Conservation (phyloP, 331 rosid species). For the Arachis monticola region DNA sequence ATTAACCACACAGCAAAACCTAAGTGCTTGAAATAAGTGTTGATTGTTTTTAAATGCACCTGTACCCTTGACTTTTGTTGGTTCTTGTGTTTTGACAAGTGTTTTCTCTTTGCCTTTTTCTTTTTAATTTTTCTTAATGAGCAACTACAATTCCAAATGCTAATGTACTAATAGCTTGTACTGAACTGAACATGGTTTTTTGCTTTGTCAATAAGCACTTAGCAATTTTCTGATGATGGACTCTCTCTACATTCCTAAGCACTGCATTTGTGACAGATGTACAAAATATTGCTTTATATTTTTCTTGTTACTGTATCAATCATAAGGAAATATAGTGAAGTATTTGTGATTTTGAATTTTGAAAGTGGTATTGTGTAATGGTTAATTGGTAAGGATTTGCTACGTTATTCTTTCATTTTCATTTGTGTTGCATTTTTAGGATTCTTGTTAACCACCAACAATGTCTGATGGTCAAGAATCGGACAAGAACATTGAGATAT, state of each 20-base stretch:
- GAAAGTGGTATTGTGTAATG: neutral
- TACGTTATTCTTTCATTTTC: neutral
- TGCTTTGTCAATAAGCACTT: neutral
- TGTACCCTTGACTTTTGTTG: neutral
- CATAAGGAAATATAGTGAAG: neutral
- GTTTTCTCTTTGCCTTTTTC: too few relatives aligned
- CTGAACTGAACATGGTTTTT: too few relatives aligned
- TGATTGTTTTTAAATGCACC: neutral
- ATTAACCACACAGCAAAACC: too few relatives aligned
- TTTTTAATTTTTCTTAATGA: too few relatives aligned
- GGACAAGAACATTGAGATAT: neutral
- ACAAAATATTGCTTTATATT: neutral
- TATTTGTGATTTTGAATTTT: neutral
- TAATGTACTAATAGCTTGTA: neutral
- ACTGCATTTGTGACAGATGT: neutral
- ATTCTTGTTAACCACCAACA: neutral
- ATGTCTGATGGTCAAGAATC: conserved; percentile 54
- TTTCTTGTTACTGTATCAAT: neutral
- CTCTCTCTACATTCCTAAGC: neutral
- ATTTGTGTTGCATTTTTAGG: neutral
- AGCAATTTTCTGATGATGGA: conserved; percentile 2
- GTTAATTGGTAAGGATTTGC: neutral
- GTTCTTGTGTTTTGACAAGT: conserved; percentile 3
- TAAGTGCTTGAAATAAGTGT: too few relatives aligned
- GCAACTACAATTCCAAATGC: too few relatives aligned